Evolutionary conservation across 108 stramenopile genomes (phyloP).

Genomic region (Skeletonema costatum): DNA sequence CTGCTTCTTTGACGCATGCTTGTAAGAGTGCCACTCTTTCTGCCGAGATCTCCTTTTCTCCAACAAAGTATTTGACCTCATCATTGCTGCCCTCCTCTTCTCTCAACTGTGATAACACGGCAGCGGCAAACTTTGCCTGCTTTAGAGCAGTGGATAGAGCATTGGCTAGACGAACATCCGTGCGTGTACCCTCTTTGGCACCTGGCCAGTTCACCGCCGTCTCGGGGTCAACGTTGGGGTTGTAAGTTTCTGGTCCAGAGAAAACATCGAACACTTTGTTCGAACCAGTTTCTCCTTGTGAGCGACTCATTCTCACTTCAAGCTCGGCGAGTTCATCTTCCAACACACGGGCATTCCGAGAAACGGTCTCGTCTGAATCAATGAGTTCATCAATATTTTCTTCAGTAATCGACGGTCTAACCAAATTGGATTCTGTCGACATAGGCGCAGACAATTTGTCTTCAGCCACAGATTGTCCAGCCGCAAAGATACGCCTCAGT

Average conservation of each 20-base stretch:
- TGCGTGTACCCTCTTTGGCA: conserved; percentile 67
- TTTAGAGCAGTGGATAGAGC: conserved; percentile 69
- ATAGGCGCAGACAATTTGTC: conserved; percentile 38
- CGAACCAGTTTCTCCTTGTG: conserved; percentile 57
- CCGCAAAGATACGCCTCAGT: conserved; percentile 71
- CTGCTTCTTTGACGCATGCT: conserved; percentile 65
- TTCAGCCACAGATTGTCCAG: conserved; percentile 69
- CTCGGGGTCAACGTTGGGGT: conserved; percentile 82
- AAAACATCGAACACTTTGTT: conserved; percentile 82
- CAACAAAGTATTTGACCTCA: conserved; percentile 58
- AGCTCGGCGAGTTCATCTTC: conserved; percentile 84
- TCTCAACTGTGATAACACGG: conserved; percentile 60
- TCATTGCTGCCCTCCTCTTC: conserved; percentile 30
- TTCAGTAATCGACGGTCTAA: conserved; percentile 25
- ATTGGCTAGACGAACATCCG: conserved; percentile 63
- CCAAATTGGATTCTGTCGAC: conserved; percentile 11
- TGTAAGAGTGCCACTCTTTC: conserved; percentile 65
- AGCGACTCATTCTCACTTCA: conserved; percentile 66
- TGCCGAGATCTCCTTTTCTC: conserved; percentile 53
- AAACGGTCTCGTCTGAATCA: conserved; percentile 67
- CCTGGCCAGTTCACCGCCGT: conserved; percentile 87
- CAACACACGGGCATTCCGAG: conserved; percentile 66
- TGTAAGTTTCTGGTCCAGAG: conserved; percentile 84
- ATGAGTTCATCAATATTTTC: conserved; percentile 74
- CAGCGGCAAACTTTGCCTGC: conserved; percentile 81